Percentiles rank a stretch among this genome's conserved stretches.
These are phyloP conservation scores for Lathyrus oleraceus DNA, from an alignment of 306 rosid genomes.

Conservation along the genomic window DNA sequence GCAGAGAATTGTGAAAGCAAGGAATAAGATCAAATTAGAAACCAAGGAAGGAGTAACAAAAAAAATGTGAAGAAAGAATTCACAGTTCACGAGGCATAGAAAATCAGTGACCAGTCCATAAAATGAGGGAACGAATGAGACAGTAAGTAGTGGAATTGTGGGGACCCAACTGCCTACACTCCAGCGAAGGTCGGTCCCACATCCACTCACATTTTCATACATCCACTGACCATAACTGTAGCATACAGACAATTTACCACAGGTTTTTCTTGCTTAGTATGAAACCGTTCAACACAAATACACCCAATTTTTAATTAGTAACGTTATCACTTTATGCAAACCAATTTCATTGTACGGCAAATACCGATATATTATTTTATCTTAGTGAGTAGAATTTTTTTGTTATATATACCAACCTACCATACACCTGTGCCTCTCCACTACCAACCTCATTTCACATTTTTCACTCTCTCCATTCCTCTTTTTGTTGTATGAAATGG, in stretches of 20 bases:
- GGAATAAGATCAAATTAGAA: too few species aligned
- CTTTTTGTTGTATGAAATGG: slow-evolving; percentile 53
- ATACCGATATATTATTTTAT: slow-evolving; percentile 38
- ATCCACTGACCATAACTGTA: neutral
- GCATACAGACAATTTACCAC: too few species aligned
- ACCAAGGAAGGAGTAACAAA: too few species aligned
- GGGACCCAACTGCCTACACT: neutral
- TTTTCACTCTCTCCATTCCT: neutral
- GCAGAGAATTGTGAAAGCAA: too few species aligned
- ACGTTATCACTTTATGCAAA: slow-evolving; percentile 71
- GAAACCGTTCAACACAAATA: too few species aligned
- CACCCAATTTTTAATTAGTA: neutral
- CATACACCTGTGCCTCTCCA: slow-evolving; percentile 29
- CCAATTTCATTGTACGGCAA: slow-evolving; percentile 53
- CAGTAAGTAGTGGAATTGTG: neutral
- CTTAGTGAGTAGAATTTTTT: slow-evolving; percentile 34
- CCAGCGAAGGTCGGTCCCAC: neutral
- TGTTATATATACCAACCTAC: slow-evolving; percentile 43
- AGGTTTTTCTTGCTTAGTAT: too few species aligned
- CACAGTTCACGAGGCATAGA: too few species aligned
- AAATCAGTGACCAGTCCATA: too few species aligned
- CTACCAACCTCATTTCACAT: slow-evolving; percentile 48
- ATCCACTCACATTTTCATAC: neutral
- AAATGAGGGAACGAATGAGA: too few species aligned
- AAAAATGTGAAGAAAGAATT: too few species aligned